These are phyloP conservation scores for Rosa hybrid DNA, from an alignment of 331 rosid genomes.

Conservation along the genomic window DNA sequence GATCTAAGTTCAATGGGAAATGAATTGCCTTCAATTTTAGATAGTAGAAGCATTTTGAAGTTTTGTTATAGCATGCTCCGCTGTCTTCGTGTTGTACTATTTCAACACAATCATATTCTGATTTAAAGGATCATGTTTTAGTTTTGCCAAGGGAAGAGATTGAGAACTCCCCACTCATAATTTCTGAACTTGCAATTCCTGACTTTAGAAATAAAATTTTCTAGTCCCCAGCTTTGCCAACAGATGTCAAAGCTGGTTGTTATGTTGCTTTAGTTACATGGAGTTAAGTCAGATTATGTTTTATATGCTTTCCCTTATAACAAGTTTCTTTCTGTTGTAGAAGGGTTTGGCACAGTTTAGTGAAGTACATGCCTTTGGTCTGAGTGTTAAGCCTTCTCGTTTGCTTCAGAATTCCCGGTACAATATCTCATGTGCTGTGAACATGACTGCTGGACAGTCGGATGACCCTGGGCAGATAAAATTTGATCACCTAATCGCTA, in stretches of 20 bases:
- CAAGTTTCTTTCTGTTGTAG: slow-evolving; percentile 26
- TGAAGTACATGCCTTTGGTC: slow-evolving; percentile 27
- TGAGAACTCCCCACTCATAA: background rate
- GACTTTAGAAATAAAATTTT: background rate
- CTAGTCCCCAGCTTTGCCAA: background rate
- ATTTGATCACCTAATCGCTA: slow-evolving; percentile 41
- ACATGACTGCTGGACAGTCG: slow-evolving; percentile 69
- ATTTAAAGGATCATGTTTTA: background rate
- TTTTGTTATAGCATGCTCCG: background rate
- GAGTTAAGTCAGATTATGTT: slow-evolving; percentile 4
- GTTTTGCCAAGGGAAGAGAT: background rate
- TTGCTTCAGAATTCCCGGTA: slow-evolving; percentile 33
- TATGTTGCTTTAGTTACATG: background rate
- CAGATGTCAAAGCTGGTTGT: background rate
- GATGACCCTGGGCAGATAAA: slow-evolving; percentile 49
- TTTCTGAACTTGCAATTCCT: background rate
- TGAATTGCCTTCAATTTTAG: no score
- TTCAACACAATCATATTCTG: background rate
- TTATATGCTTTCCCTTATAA: background rate
- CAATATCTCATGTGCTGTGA: slow-evolving; percentile 48
- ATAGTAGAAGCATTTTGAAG: background rate
- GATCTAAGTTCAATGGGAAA: background rate
- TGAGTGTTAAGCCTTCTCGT: slow-evolving; percentile 35
- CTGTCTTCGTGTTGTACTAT: background rate
- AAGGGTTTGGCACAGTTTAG: slow-evolving; percentile 29